Conservation (phyloP, 768 basidiomycete genomes). For the Cystobasidium onofrii region DNA sequence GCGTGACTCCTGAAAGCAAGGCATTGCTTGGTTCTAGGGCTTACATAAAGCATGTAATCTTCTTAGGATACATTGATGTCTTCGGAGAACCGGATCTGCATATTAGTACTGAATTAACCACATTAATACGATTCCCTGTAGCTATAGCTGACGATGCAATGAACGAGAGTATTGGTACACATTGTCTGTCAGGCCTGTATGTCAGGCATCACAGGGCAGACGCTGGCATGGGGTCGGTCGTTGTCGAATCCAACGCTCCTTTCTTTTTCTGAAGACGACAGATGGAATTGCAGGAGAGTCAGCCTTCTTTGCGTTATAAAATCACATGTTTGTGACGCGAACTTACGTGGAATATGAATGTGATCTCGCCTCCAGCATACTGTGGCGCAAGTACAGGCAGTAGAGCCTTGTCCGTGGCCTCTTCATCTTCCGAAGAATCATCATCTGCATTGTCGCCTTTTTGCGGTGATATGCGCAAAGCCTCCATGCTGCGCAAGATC, state of each 20-base stretch:
- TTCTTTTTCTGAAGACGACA: constrained; percentile 26
- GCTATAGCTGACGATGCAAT: background rate
- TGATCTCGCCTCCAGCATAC: constrained; percentile 20
- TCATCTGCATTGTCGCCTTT: background rate
- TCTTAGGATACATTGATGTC: background rate
- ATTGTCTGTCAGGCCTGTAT: background rate
- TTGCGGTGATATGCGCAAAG: background rate
- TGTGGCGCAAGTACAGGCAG: background rate
- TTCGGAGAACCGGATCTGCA: background rate
- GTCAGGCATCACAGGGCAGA: background rate
- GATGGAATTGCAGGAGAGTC: too few species aligned
- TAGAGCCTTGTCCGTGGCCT: background rate
- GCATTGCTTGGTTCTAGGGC: too few species aligned
- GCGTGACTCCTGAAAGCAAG: too few species aligned
- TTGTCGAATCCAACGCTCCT: background rate
- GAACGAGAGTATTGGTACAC: background rate
- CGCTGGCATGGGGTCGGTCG: background rate
- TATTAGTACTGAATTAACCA: background rate
- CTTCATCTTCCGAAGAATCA: background rate
- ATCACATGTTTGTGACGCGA: too few species aligned
- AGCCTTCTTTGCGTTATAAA: too few species aligned
- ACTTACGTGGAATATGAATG: constrained; percentile 29
- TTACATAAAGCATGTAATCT: background rate
- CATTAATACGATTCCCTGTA: background rate
- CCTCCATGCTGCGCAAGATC: constrained; percentile 19